Base-by-base conservation (phyloP, 2,329 filamentous ascomycete species). In the Dothistroma pini region DNA sequence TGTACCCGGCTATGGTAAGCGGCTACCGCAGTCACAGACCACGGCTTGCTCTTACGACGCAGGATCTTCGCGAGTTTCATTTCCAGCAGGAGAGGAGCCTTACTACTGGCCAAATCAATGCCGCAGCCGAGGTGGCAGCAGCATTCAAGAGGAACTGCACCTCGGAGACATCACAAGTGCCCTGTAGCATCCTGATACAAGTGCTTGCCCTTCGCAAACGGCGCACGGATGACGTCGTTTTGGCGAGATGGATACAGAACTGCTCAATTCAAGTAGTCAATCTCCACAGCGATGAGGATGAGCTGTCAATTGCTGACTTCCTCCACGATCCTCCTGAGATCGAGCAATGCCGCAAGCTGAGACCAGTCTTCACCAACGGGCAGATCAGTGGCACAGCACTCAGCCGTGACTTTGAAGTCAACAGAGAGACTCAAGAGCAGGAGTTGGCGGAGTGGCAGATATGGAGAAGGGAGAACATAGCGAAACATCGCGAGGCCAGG, bases 151-250 rank as follows among this genome's bases (percentile, higher is more conserved):
- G 44, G 10, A 19, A n/a, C 35, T n/a, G 21, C 9, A 6, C 7
- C 19, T 22, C 10, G n/a, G 22, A 19, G 11, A n/a, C 8, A 5
- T 16, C 22, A 4, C 56, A 58, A n/a, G 47, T 58, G 10, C 4
- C 57, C 8, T n/a, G 10, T 9, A 50, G 29, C 7, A 41, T 64
- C 9, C 31, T 62, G 11, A 54, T 47, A 29, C 49, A 51, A 9
- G 19, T 62, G 4, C 57, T 64, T 29, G 55, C 57, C 5, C 32
- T 64, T n/a, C 57, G 54, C 21, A 64, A 58, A 35, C 51, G 63
- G 22, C 21, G 10, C n/a, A 1, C n/a, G 1, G 1, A 10, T 21
- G 61, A 63, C 31, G n/a, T 21, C 8, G 54, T 44, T 16, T 34
- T 60, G 32, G 2, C 11, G 14, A 19, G 44, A 34, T 63, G 61